A percentile compares a stretch with the other conserved stretches of the same genome.
Evolutionary conservation across 768 basidiomycete genomes (phyloP).

Genomic region (Strobilomyces dryophilus): DNA sequence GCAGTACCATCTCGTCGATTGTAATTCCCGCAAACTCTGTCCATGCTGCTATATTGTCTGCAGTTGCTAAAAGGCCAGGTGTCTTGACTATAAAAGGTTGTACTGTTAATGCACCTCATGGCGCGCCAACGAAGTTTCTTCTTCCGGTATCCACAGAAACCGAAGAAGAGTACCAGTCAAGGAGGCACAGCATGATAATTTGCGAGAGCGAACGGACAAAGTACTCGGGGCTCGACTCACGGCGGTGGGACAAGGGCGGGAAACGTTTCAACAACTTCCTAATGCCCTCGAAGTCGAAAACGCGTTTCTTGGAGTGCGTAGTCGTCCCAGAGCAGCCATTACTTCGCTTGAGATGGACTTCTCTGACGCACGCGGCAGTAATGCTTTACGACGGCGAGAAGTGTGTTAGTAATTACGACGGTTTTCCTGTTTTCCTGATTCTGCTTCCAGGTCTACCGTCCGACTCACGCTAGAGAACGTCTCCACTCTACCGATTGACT

Average conservation of each 20-base stretch:
- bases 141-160: slow-evolving; percentile 69
- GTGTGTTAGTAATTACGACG: slow-evolving; percentile 40
- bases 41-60: slow-evolving; percentile 69
- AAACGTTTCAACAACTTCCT: slow-evolving; percentile 37
- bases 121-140: slow-evolving; percentile 64
- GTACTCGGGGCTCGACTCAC: slow-evolving; percentile 66
- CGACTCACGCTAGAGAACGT: slow-evolving; percentile 89
- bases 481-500: slow-evolving; percentile 77
- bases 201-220: slow-evolving; percentile 73
- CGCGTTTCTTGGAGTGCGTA: slow-evolving; percentile 69
- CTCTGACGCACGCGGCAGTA: slow-evolving; percentile 88
- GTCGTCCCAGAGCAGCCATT: slow-evolving; percentile 88
- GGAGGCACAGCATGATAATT: slow-evolving; percentile 53
- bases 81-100: slow-evolving; percentile 73
- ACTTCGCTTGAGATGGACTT: slow-evolving; percentile 79
- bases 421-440: slow-evolving; percentile 1
- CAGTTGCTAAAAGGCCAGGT: slow-evolving; percentile 62
- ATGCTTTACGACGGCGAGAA: slow-evolving; percentile 96
- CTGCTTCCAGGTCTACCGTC: slow-evolving; percentile 61
- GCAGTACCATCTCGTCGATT: slow-evolving; percentile 53
- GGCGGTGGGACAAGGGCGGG: slow-evolving; percentile 51
- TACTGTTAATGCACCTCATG: slow-evolving; percentile 70
- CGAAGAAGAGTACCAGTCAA: slow-evolving; percentile 59
- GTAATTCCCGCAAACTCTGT: slow-evolving; percentile 70
- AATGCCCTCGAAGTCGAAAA: slow-evolving; percentile 23